Base-by-base conservation (phyloP, 2,329 filamentous ascomycete species). In the Clonostachys sp. region DNA sequence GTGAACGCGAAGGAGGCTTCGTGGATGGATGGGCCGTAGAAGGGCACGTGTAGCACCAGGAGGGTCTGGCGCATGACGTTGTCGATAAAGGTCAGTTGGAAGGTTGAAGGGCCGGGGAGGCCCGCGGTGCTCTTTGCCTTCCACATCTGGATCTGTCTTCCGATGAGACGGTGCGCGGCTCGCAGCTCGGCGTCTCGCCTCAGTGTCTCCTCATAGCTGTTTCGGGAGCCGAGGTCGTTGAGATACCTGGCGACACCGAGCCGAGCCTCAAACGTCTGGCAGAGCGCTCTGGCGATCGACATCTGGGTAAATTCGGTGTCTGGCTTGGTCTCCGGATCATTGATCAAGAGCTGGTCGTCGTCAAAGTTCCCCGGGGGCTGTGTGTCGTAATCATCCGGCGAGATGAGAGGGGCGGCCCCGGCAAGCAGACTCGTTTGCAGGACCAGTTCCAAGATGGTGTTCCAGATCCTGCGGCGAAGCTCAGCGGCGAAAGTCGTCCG, bases 1-100 rank as follows among this genome's bases (percentile, higher is more conserved):
- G 78, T 79, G 50, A 71, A 81, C 1, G 75, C 73, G 49, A 73
- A 81, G 4, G 65, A 56, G 1, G 72, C 63, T 5, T 77, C 64
- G 1, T 59, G 58, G 3, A 71, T 58, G 2, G 72, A 63, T 0
- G 63, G 55, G 1, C 58, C 59, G 24, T 75, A 71, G 55, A 72
- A 82, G 0, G 77, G 76, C 3, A 77, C 64, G 55, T 87, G 82
- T 0, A 86, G 66, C 0, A 73, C 65, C 6, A 78, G 65, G 4
- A 84, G 59, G 53, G 79, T 81, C 9, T 78, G 75, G 24, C 75
- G 71, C 50, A 81, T 67, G 18, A 80, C 59, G 40, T 79, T 66
- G 30, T 81, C 73, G 6, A 79, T 56, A 1, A 75, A 53, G 5
- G 70, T 67, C 6, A 70, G 55, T 5, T 70, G 67, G 6, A 70